Conservation (phyloP, 371 early-diverging fungal genomes). For the Blakeslea trispora region DNA sequence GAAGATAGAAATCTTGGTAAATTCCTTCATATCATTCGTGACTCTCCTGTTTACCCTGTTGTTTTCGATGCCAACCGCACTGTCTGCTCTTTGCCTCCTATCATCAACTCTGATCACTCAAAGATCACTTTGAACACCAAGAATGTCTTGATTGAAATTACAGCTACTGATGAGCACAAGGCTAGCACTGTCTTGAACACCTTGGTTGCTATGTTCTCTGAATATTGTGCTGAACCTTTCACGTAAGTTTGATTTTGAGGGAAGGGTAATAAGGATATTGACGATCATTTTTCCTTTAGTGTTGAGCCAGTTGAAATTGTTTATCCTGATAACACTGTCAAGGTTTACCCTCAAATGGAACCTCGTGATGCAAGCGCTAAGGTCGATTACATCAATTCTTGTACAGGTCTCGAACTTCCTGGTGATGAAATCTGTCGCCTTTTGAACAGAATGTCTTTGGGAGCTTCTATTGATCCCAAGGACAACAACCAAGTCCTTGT, state of each 20-base stretch:
- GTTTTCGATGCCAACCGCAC: slow-evolving; percentile 84
- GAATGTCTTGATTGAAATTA: slow-evolving; percentile 99
- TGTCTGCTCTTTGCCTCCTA: slow-evolving; percentile 98
- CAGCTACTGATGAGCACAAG: slow-evolving; percentile 97
- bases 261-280: background rate
- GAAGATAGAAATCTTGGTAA: slow-evolving; percentile 84
- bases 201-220: slow-evolving; percentile 92
- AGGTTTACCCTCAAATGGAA: slow-evolving; percentile 75
- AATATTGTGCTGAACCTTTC: slow-evolving; percentile 89
- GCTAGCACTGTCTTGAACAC: slow-evolving; percentile 93
- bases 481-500: slow-evolving; percentile 74
- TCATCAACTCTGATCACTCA: slow-evolving; percentile 98
- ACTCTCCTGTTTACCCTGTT: slow-evolving; percentile 92
- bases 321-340: slow-evolving; percentile 78
- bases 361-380: slow-evolving; percentile 72
- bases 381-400: slow-evolving; percentile 84
- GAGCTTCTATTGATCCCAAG: slow-evolving; percentile 60
- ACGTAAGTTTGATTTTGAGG: slow-evolving; percentile 64
- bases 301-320: slow-evolving; percentile 92
- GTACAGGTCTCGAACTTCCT: slow-evolving; percentile 75
- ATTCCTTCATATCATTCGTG: slow-evolving; percentile 92
- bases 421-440: slow-evolving; percentile 78
- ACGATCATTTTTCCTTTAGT: slow-evolving; percentile 31
- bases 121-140: slow-evolving; percentile 96
- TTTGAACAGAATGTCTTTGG: slow-evolving; percentile 87